phyloP scores from a whole-genome alignment of 2,329 filamentous ascomycete genomes.

The Pseudogymnoascus sp. region DNA sequence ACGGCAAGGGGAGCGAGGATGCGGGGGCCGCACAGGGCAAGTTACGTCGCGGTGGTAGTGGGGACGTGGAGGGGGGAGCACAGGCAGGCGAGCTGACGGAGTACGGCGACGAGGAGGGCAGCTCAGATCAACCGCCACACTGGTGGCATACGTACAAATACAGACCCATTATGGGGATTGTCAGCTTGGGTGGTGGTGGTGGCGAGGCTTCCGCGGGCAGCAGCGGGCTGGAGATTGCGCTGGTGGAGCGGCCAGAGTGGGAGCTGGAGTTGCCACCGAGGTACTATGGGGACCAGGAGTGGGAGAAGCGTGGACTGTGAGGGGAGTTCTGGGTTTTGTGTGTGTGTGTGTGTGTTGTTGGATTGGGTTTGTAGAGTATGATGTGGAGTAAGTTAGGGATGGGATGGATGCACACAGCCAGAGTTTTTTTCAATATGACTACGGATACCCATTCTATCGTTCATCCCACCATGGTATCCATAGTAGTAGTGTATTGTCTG shows the following conservation, averaged over 20 bases:
- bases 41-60: neutral
- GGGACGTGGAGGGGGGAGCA: slow-evolving; percentile 13
- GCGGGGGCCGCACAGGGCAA: slow-evolving; percentile 15
- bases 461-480: neutral
- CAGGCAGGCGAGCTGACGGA: slow-evolving; percentile 20
- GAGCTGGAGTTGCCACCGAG: slow-evolving; percentile 69
- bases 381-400: neutral
- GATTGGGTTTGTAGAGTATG: slow-evolving; percentile 1
- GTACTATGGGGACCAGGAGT: slow-evolving; percentile 54
- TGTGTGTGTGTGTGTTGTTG: neutral
- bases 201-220: slow-evolving; percentile 22
- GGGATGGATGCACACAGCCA: neutral
- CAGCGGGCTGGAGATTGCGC: slow-evolving; percentile 61
- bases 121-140: slow-evolving; percentile 13
- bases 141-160: slow-evolving; percentile 87
- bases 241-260: slow-evolving; percentile 81
- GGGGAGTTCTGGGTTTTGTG: neutral
- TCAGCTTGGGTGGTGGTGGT: slow-evolving; percentile 34
- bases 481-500: neutral
- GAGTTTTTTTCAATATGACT: neutral
- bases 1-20: slow-evolving; percentile 27
- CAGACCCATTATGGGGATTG: slow-evolving; percentile 75
- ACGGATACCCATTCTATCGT: neutral
- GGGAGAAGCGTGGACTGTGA: slow-evolving; percentile 29
- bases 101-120: slow-evolving; percentile 24